Evolutionary conservation across 805 yeast species (phyloP), one percentile per base, ranked within the genome.

Genomic region (Yarrowia bubula): DNA sequence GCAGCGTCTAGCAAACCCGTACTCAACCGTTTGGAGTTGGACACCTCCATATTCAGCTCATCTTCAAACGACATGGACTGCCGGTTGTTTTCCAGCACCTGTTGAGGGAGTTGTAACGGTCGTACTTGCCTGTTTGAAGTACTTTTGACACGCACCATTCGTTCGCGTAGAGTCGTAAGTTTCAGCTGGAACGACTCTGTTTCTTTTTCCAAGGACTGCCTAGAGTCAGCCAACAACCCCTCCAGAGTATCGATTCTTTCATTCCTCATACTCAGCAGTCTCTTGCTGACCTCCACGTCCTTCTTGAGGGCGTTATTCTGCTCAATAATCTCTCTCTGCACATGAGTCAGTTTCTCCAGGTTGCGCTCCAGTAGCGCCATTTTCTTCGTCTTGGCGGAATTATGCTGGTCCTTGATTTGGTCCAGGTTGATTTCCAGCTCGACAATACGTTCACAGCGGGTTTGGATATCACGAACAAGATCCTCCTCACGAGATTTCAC

Each of bases 271-370:
- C 83, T 86, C 35, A 87, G 81, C 66, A 87, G 80, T 67, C 83
- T 80, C 66, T 84, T 84, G 43, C 84, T 78, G 4, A 85, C 77
- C 32, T 78, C 77, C 17, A 87, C 76, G 69, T 87, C 90, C 69
- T 80, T 83, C 60, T 83, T 78, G 38, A 88, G 75, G 58, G 81
- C 77, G 35, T 79, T 75, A 71, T 88, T 88, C 71, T 86, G 87
- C n/a, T 78, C 74, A 67, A 86, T 87, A 37, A 87, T 81, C 67
- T 87, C 89, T 60, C 80, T 80, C 64, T 88, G 79, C 65, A 86
- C 86, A n/a, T 76, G 78, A 17, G 83, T 79, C 67, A 88, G 79
- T 67, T 81, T 86, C 48, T 81, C 82, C 17, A 88, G 75, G 0
- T 90, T 80, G 55, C 80, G 79, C 69, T 87, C 90, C 63, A 88